phyloP scores from a whole-genome alignment of 2,329 filamentous ascomycete species.

The Clonostachys rosea region DNA sequence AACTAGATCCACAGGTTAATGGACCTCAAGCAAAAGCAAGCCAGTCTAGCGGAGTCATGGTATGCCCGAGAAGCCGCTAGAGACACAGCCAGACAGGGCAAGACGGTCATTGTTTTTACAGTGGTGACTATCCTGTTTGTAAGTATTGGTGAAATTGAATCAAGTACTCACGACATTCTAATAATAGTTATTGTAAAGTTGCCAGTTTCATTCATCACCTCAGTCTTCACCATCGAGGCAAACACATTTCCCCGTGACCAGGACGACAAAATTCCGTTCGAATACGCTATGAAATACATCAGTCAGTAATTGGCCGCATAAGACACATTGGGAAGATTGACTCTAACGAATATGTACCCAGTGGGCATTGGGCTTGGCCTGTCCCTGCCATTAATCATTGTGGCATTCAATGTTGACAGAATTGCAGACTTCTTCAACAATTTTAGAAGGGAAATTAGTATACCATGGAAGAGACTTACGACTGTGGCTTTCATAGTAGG shows the following conservation, averaged over 20 bases:
- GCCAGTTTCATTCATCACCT: conserved; percentile 1
- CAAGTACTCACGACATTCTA: not conserved
- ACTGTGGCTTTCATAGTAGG: not conserved
- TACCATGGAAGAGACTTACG: not conserved
- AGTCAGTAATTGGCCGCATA: not conserved
- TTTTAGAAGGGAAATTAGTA: not conserved
- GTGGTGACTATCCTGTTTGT: conserved; percentile 6
- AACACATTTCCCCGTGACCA: conserved; percentile 1
- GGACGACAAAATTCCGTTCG: conserved; percentile 4
- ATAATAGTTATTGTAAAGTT: not conserved
- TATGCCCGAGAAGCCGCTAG: conserved; percentile 3
- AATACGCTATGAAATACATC: conserved; percentile 5
- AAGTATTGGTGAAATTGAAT: not conserved
- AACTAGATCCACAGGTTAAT: conserved; percentile 3
- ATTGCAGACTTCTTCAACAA: not conserved
- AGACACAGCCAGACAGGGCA: conserved; percentile 5
- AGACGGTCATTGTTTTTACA: conserved; percentile 6
- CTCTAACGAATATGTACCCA: not conserved
- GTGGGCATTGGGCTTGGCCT: not conserved
- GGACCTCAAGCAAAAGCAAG: conserved; percentile 6
- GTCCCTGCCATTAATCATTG: not conserved
- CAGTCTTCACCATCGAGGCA: conserved; percentile 5
- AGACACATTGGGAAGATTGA: too few relatives aligned
- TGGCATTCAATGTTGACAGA: not conserved
- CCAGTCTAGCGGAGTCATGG: conserved; percentile 2